Percentiles rank a stretch among this genome's conserved stretches.
These are phyloP conservation scores for Nicotiana sylvestris DNA, from an alignment of 257 asterid genomes.

Conservation along the genomic window DNA sequence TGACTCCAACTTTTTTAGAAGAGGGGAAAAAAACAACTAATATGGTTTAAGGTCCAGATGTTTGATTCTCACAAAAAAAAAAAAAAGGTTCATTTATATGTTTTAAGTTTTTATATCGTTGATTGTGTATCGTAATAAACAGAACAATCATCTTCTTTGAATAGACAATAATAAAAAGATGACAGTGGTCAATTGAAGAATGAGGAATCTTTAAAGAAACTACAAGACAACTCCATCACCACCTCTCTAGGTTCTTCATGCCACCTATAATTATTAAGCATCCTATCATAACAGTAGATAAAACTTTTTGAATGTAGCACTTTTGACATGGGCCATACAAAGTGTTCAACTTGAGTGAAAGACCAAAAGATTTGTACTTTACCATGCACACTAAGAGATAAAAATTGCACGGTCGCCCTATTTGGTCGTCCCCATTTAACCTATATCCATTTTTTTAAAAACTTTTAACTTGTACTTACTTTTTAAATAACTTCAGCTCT, in stretches of 20 bases:
- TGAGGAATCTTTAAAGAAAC: neutral
- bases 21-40: neutral
- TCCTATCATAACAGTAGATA: neutral
- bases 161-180: neutral
- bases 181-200: neutral
- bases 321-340: slow-evolving; percentile 2
- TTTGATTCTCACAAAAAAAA: neutral
- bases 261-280: neutral
- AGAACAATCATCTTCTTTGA: neutral
- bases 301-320: neutral
- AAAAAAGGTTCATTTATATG: neutral
- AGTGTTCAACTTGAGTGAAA: neutral
- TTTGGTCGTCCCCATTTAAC: too few relatives aligned
- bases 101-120: neutral
- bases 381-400: too few relatives aligned
- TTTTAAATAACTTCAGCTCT: too few relatives aligned
- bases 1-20: neutral
- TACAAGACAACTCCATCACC: neutral
- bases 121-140: neutral
- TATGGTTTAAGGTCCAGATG: neutral
- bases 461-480: too few relatives aligned
- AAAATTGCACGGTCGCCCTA: too few relatives aligned
- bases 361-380: neutral
- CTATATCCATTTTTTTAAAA: too few relatives aligned
- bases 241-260: slow-evolving; percentile 2